These are phyloP conservation scores for Hymenoscyphus albidus DNA, from an alignment of 2,329 filamentous ascomycete species.

Conservation along the genomic window DNA sequence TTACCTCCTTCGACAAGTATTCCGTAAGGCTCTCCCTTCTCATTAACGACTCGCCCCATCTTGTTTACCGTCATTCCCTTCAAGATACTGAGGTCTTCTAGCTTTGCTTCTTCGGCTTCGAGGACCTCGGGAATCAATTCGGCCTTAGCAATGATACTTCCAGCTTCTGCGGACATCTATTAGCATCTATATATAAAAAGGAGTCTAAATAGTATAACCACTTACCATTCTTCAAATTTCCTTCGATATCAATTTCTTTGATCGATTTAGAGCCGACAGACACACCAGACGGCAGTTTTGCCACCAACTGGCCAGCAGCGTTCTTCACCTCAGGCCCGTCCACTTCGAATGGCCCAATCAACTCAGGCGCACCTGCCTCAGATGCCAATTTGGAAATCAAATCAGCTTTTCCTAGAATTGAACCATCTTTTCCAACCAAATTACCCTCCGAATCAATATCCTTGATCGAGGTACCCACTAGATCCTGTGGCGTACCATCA, in stretches of 20 bases:
- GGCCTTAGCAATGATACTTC: conserved; percentile 24
- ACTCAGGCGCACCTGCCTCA: conserved; percentile 40
- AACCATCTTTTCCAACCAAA: conserved; percentile 48
- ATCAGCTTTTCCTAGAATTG: conserved; percentile 33
- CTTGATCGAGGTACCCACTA: conserved; percentile 60
- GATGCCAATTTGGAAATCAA: conserved; percentile 35
- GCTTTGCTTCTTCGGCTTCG: background rate
- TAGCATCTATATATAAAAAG: background rate
- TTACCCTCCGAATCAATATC: conserved; percentile 59
- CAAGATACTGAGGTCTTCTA: conserved; percentile 37
- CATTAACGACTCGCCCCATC: conserved; percentile 51
- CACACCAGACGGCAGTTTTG: conserved; percentile 42
- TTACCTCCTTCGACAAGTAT: conserved; percentile 55
- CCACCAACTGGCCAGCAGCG: conserved; percentile 49
- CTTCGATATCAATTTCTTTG: conserved; percentile 59
- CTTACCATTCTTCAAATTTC: conserved; percentile 45
- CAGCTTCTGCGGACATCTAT: conserved; percentile 41
- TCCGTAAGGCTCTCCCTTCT: conserved; percentile 50
- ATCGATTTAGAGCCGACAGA: conserved; percentile 57
- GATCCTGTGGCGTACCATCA: conserved; percentile 38
- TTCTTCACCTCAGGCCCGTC: conserved; percentile 54
- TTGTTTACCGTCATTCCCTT: conserved; percentile 54
- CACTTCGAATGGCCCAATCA: conserved; percentile 44
- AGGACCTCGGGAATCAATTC: conserved; percentile 35
- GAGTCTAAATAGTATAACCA: background rate